Conservation (phyloP, 2,329 filamentous ascomycete species). For the Exophiala xenobiotica region DNA sequence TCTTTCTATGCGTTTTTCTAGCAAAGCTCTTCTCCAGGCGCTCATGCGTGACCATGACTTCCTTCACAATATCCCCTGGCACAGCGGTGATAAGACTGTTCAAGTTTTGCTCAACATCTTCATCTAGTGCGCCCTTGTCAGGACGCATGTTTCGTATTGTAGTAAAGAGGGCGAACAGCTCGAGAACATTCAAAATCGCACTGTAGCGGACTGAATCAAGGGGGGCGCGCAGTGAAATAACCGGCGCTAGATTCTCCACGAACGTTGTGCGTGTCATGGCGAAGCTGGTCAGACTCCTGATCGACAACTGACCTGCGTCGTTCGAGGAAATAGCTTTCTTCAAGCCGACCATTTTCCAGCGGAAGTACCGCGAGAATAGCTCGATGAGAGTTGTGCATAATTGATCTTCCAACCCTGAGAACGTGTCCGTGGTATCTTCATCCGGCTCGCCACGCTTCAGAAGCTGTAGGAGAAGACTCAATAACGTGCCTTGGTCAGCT, state of each 20-base stretch:
- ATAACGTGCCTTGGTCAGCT: constrained; percentile 47
- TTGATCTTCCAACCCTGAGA: constrained; percentile 76
- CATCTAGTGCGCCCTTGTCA: constrained; percentile 33
- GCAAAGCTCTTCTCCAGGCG: constrained; percentile 74
- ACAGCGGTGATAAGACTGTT: constrained; percentile 68
- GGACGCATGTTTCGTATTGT: constrained; percentile 59
- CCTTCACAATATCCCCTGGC: constrained; percentile 58
- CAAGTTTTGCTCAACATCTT: constrained; percentile 55
- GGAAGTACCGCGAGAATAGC: constrained; percentile 81
- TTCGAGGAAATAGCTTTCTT: constrained; percentile 54
- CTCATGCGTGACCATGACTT: constrained; percentile 75
- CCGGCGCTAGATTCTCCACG: constrained; percentile 48
- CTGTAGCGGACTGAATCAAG: constrained; percentile 77
- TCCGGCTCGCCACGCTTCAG: constrained; percentile 70
- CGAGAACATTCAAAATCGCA: constrained; percentile 74
- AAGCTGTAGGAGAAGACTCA: constrained; percentile 69
- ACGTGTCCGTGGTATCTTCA: constrained; percentile 63
- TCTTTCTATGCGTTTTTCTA: constrained; percentile 55
- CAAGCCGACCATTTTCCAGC: constrained; percentile 78
- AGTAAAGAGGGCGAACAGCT: constrained; percentile 77
- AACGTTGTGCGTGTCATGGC: constrained; percentile 60
- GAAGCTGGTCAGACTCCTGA: constrained; percentile 66
- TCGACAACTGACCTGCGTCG: constrained; percentile 58
- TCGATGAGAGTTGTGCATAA: constrained; percentile 74
- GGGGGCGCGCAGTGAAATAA: constrained; percentile 54